Conservation (phyloP, 768 basidiomycete species). For the Symmetrospora coprosmae region DNA sequence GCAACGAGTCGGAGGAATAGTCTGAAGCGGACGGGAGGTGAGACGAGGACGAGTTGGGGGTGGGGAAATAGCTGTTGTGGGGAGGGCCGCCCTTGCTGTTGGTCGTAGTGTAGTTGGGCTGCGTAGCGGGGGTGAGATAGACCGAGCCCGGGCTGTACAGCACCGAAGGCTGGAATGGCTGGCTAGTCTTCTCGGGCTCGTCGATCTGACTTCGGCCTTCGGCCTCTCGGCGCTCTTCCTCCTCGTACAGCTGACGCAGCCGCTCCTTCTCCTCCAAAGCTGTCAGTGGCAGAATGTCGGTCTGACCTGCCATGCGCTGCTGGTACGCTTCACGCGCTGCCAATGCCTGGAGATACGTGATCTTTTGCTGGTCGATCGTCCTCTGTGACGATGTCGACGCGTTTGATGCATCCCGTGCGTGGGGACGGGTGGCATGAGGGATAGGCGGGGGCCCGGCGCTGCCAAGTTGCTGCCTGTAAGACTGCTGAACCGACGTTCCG, state of each 20-base stretch:
- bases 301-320: slow-evolving; percentile 6
- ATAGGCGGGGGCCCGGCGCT: too few relatives aligned
- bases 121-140: slow-evolving; percentile 13
- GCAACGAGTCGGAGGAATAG: neutral
- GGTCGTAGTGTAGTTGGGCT: neutral
- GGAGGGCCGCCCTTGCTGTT: neutral
- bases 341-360: slow-evolving; percentile 4
- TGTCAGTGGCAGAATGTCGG: slow-evolving; percentile 5
- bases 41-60: neutral
- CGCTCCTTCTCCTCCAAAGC: slow-evolving; percentile 17
- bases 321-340: slow-evolving; percentile 20
- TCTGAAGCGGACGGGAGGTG: neutral
- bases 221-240: neutral
- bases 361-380: slow-evolving; percentile 16
- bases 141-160: neutral
- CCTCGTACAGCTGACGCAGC: slow-evolving; percentile 1
- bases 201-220: neutral
- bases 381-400: neutral
- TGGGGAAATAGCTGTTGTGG: neutral
- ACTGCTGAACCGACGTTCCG: too few relatives aligned
- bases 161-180: neutral
- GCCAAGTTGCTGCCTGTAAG: too few relatives aligned
- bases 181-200: neutral
- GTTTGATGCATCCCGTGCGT: neutral
- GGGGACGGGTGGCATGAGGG: too few relatives aligned